Percentiles rank a stretch among this genome's conserved stretches.
phyloP scores from a whole-genome alignment of 192 early-diverging fungal genomes.

The Gaertneriomyces semiglobifer region DNA sequence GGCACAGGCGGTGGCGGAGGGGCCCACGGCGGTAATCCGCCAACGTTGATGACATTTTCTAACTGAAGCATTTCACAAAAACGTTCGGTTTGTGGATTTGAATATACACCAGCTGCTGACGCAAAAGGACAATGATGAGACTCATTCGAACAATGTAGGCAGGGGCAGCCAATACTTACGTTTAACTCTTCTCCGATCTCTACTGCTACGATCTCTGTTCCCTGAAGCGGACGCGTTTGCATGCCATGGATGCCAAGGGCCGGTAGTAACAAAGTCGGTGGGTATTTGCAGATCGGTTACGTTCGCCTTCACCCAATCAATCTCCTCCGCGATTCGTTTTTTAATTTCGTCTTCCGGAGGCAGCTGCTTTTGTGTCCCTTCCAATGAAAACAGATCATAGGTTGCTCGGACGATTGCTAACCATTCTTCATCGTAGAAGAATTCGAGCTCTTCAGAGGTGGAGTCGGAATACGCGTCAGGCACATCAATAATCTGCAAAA shows the following conservation, averaged over 20 bases:
- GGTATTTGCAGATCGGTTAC: slow-evolving; percentile 67
- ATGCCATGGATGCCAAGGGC: slow-evolving; percentile 28
- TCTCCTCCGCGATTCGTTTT: slow-evolving; percentile 55
- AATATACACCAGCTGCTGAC: slow-evolving; percentile 39
- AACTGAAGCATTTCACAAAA: slow-evolving; percentile 73
- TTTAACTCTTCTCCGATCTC: too few species aligned
- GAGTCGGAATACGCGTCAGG: slow-evolving; percentile 21
- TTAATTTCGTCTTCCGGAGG: slow-evolving; percentile 44
- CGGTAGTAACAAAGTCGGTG: slow-evolving; percentile 72
- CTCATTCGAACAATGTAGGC: too few species aligned
- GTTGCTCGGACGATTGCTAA: slow-evolving; percentile 53
- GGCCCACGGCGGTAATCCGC: slow-evolving; percentile 35
- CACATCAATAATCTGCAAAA: slow-evolving; percentile 66
- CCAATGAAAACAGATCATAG: slow-evolving; percentile 32
- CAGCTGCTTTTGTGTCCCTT: slow-evolving; percentile 42
- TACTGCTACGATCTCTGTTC: too few species aligned
- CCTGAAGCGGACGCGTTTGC: too few species aligned
- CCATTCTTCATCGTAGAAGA: slow-evolving; percentile 74
- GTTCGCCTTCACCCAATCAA: slow-evolving; percentile 63
- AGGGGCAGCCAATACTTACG: too few species aligned
- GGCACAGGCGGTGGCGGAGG: too few species aligned
- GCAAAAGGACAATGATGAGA: slow-evolving; percentile 9
- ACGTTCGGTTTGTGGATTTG: slow-evolving; percentile 81
- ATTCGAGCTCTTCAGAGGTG: slow-evolving; percentile 33
- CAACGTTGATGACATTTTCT: slow-evolving; percentile 63